Evolutionary conservation across 225 moss, liverwort and hornwort genomes (phyloP).

Genomic region (Marchantia polymorpha): DNA sequence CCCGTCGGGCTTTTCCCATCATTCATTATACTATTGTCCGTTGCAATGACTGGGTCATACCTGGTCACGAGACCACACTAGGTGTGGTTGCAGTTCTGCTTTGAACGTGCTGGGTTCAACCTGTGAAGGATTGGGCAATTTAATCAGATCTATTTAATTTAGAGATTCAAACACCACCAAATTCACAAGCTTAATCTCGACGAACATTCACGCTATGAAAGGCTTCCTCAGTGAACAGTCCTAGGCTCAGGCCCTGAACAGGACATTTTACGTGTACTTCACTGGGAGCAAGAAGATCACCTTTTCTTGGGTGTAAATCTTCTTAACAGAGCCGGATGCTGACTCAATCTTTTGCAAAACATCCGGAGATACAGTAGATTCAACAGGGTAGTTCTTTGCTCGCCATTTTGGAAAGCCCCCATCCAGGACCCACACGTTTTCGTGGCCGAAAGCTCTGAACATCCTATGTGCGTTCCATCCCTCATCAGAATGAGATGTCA

Average conservation of each 20-base stretch:
- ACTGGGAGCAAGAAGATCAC: slow-evolving; percentile 12
- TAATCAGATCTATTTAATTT: background rate
- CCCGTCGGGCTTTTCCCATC: background rate
- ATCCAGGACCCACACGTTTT: slow-evolving; percentile 88
- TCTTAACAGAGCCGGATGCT: slow-evolving; percentile 56
- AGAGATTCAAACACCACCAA: background rate
- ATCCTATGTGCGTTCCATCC: slow-evolving; percentile 51
- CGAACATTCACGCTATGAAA: background rate
- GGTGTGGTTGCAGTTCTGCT: slow-evolving; percentile 63
- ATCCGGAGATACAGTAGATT: slow-evolving; percentile 48
- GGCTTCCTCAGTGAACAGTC: background rate
- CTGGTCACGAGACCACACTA: slow-evolving; percentile 82
- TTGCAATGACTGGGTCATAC: slow-evolving; percentile 28
- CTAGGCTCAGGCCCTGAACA: background rate
- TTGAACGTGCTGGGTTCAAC: slow-evolving; percentile 56
- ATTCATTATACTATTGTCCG: background rate
- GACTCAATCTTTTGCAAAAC: slow-evolving; percentile 45
- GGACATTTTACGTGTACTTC: background rate
- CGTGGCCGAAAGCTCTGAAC: slow-evolving; percentile 95
- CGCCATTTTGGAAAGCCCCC: slow-evolving; percentile 91
- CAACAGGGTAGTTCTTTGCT: slow-evolving; percentile 55
- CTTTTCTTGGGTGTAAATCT: slow-evolving; percentile 30
- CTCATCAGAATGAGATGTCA: background rate
- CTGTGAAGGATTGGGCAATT: slow-evolving; percentile 32
- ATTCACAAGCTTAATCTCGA: background rate